phyloP scores from a whole-genome alignment of 2,329 filamentous ascomycete genomes.

The Periconia digitata region DNA sequence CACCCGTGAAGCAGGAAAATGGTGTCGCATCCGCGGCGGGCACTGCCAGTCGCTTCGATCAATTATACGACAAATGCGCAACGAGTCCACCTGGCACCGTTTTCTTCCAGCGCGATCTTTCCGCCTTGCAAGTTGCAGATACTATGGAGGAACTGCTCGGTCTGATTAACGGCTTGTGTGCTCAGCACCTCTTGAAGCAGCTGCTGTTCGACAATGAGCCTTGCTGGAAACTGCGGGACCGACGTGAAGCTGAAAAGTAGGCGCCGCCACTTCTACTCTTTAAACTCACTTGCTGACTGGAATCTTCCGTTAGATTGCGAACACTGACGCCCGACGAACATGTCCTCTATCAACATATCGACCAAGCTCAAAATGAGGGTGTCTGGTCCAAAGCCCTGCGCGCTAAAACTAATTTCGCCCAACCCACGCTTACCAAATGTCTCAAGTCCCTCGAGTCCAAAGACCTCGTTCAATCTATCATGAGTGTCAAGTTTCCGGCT shows the following conservation, averaged over 20 bases:
- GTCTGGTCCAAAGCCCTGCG: conserved; percentile 91
- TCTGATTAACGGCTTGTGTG: conserved; percentile 37
- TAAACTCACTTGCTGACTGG: not conserved
- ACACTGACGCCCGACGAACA: conserved; percentile 68
- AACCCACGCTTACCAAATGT: conserved; percentile 75
- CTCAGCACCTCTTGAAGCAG: conserved; percentile 41
- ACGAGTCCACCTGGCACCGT: conserved; percentile 36
- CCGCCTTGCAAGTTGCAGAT: conserved; percentile 39
- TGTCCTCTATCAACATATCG: conserved; percentile 86
- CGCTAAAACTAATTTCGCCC: conserved; percentile 77
- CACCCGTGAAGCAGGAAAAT: conserved; percentile 11
- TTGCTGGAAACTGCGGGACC: conserved; percentile 41
- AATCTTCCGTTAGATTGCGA: conserved; percentile 32
- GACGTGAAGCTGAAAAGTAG: conserved; percentile 41
- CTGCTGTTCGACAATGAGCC: conserved; percentile 39
- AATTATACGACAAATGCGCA: conserved; percentile 43
- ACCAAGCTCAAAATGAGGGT: conserved; percentile 79
- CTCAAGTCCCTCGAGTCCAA: conserved; percentile 83
- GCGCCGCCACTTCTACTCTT: conserved; percentile 2
- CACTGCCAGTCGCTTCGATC: conserved; percentile 26
- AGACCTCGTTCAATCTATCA: conserved; percentile 82
- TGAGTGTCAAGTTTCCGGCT: conserved; percentile 85
- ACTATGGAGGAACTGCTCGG: conserved; percentile 34
- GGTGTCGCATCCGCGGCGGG: conserved; percentile 15
- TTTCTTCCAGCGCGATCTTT: conserved; percentile 44